Base-by-base conservation (phyloP, 2,329 filamentous ascomycete species). In the Ascochyta rabiei region DNA sequence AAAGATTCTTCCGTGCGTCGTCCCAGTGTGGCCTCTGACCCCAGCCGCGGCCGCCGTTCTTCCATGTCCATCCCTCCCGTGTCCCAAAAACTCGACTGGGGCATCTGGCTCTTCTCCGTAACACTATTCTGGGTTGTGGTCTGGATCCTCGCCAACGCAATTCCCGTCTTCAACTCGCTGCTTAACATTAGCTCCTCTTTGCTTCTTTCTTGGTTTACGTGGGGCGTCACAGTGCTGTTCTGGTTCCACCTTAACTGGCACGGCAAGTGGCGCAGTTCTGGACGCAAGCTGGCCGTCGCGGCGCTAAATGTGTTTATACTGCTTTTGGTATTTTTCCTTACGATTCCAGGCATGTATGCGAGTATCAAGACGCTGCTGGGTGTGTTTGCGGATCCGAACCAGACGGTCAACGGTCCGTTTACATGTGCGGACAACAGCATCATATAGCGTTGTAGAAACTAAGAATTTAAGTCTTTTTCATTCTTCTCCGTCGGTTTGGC, bases 171-270 rank as follows among this genome's bases (percentile, higher is more conserved):
- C 61, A 65, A 57, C 40, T 65, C 60, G 23, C 44, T 70, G 6
- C 61, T 70, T 41, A 67, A 67, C 43, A 70, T 68, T 38, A 64
- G 62, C 3, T 58, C 66, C 2, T 63, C 66, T 3, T 51, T 68
- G 2, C 53, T 70, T 3, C 52, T 70, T 2, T 64, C 61, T 1
- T 70, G 65, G 63, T 68, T 70, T 34, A 68, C 67, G 12, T 69
- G 66, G 60, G 65, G 64, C 31, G 57, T 68, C 19, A 67, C 67
- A 1, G 62, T 66, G n/a, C 39, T 69, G n/a, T 68, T 68, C 57
- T 69, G 67, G 63, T 65, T 67, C 42, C 61, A 69, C 39, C 60
- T 68, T 37, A 70, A 68, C 47, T 68, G 64, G 62, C 43, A 69
- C 41, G 63, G 63, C 44, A 61, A 59, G 30, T 70, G 66, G 60